Evolutionary conservation across 192 early-diverging fungal genomes (phyloP), one percentile per base, ranked within the genome.

Genomic region (Rhizophlyctis rosea): DNA sequence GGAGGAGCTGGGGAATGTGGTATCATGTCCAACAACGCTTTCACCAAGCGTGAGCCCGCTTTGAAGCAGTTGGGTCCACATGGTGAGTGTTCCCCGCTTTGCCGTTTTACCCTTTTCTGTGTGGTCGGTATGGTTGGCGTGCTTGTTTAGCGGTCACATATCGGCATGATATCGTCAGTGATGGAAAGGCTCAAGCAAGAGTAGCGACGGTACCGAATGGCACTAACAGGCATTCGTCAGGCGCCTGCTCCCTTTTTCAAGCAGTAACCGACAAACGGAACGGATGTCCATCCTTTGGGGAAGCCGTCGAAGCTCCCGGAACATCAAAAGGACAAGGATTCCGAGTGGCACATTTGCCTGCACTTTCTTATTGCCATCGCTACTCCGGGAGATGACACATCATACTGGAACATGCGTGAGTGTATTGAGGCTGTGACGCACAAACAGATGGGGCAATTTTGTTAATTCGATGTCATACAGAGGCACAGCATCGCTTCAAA

Each of bases 1-100:
- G 93, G 71, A 89, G 87, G 70, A 73, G 76, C 69, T 99, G 97
- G 97, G 97, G 97, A 87, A 93, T n/a, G 95, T 76, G 93, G 93
- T 81, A 82, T 95, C 83, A 91, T 92, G 90, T n/a, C n/a, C n/a
- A n/a, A n/a, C n/a, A n/a, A n/a, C n/a, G n/a, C n/a, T n/a, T n/a
- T n/a, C n/a, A n/a, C n/a, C n/a, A n/a, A n/a, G n/a, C n/a, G n/a
- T n/a, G n/a, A n/a, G n/a, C n/a, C n/a, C n/a, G n/a, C n/a, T 83
- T 80, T 28, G 68, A 71, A 48, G 57, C 44, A 29, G 70, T 61
- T 21, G 78, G 78, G 3, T 34, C 44, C 27, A 50, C 48, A 51
- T 80, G 78, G 77, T 82, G 30, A 32, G 65, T 56, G 16, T 31
- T n/a, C 31, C n/a, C 4, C 21, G 3, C n/a, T 7, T 18, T 13